Evolutionary conservation across 108 stramenopile genomes (phyloP).

Genomic region (Nannochloropsis salina): DNA sequence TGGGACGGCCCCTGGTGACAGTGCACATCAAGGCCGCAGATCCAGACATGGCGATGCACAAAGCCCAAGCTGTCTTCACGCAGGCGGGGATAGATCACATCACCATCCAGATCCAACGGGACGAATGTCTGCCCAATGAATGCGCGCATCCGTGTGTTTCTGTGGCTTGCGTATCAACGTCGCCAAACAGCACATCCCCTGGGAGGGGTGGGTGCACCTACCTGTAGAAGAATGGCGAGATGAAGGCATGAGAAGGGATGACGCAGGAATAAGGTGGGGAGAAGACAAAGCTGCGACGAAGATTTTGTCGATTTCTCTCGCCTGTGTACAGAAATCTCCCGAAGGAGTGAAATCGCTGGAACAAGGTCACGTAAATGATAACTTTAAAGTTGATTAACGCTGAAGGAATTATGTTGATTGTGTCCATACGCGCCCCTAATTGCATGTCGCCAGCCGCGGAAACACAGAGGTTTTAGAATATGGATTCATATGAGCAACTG

Average conservation of each 20-base stretch:
- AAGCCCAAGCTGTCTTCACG: conserved; percentile 33
- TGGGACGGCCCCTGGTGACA: conserved; percentile 36
- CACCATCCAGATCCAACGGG: conserved; percentile 39
- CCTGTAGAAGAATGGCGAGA: not conserved
- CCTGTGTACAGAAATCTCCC: no score
- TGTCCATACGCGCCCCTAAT: no score
- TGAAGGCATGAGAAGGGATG: not conserved
- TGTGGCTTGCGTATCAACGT: not conserved
- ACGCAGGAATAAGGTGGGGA: no score
- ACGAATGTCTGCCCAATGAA: conserved; percentile 17
- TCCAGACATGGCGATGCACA: conserved; percentile 27
- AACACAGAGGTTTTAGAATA: no score
- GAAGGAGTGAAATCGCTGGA: no score
- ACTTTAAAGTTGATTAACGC: no score
- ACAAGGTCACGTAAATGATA: no score
- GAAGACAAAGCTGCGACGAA: no score
- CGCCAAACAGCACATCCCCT: not conserved
- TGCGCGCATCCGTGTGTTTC: conserved; percentile 1
- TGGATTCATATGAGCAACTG: no score
- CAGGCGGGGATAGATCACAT: conserved; percentile 34
- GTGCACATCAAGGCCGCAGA: conserved; percentile 42
- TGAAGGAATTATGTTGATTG: no score
- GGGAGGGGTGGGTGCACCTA: not conserved
- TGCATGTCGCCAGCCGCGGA: no score
- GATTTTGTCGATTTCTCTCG: no score